Percentiles rank a stretch among this genome's conserved stretches.
Conservation (phyloP, 2,329 filamentous ascomycete species). For the Colletotrichum sp. region DNA sequence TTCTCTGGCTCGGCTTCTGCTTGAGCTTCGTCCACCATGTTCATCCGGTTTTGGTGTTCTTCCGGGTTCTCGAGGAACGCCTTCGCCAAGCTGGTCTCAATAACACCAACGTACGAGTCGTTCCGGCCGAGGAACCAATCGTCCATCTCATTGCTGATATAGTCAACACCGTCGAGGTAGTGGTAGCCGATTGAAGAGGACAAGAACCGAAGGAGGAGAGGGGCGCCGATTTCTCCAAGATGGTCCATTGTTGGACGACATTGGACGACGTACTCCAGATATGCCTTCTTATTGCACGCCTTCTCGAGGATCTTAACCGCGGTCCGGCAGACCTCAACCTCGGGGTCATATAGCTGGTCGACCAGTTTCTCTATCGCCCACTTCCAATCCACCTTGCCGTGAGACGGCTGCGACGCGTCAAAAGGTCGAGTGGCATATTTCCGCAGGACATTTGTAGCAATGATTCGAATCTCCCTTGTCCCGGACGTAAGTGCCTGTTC, state of each 20-base stretch:
- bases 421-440: slow-evolving; percentile 76
- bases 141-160: slow-evolving; percentile 99
- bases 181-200: slow-evolving; percentile 98
- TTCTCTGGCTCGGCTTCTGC: slow-evolving; percentile 64
- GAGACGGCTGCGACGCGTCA: slow-evolving; percentile 36
- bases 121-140: slow-evolving; percentile 98
- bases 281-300: slow-evolving; percentile 89
- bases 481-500: slow-evolving; percentile 94
- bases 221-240: slow-evolving; percentile 94
- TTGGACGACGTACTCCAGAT: slow-evolving; percentile 95
- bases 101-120: slow-evolving; percentile 91
- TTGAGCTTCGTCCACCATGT: slow-evolving; percentile 63
- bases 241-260: slow-evolving; percentile 95
- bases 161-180: slow-evolving; percentile 94
- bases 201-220: slow-evolving; percentile 87
- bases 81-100: slow-evolving; percentile 92
- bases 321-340: slow-evolving; percentile 94
- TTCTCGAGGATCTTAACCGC: slow-evolving; percentile 98
- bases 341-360: slow-evolving; percentile 97
- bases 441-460: slow-evolving; percentile 83
- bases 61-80: slow-evolving; percentile 75
- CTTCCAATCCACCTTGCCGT: slow-evolving; percentile 68
- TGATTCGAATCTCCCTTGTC: slow-evolving; percentile 89
- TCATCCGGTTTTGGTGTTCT: slow-evolving; percentile 61
- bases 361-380: slow-evolving; percentile 98